Conservation (phyloP, 1,284 basidiomycete genomes). For the Volvariella volvacea region DNA sequence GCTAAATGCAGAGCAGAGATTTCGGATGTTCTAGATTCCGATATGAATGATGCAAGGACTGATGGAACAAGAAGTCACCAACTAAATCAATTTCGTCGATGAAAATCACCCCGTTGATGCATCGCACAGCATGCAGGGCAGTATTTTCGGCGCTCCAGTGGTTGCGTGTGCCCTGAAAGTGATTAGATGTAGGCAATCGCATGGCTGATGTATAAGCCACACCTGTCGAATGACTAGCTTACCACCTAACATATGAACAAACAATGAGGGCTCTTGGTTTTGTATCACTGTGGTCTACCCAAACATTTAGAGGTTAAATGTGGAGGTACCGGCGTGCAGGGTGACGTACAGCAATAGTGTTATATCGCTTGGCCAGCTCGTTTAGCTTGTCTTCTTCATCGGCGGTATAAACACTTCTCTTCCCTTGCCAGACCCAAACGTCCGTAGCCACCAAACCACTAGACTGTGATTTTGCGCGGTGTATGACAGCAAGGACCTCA, state of each 20-base stretch:
- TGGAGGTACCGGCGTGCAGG: conserved; percentile 32
- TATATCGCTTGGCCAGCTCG: conserved; percentile 67
- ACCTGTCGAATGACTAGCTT: conserved; percentile 63
- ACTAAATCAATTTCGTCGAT: conserved; percentile 75
- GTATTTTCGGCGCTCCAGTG: conserved; percentile 77
- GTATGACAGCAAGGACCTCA: conserved; percentile 60
- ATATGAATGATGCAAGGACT: not conserved
- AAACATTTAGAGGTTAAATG: conserved; percentile 4
- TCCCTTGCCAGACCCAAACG: conserved; percentile 72
- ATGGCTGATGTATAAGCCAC: conserved; percentile 9
- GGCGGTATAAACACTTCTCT: conserved; percentile 41
- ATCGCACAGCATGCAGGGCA: conserved; percentile 67
- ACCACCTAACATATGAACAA: conserved; percentile 62
- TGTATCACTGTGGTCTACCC: conserved; percentile 49
- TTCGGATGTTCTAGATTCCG: conserved; percentile 44
- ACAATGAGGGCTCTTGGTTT: conserved; percentile 51
- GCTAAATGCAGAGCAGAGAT: conserved; percentile 74
- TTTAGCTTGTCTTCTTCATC: conserved; percentile 57
- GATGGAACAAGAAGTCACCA: conserved; percentile 17
- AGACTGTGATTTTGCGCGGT: conserved; percentile 56
- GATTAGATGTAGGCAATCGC: not conserved
- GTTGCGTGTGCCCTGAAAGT: conserved; percentile 50
- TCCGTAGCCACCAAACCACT: conserved; percentile 60
- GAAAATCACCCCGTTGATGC: conserved; percentile 38
- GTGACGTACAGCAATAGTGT: conserved; percentile 47